These are phyloP conservation scores for Trypanosoma platydactyli DNA, from an alignment of 208 protist species.

Conservation along the genomic window DNA sequence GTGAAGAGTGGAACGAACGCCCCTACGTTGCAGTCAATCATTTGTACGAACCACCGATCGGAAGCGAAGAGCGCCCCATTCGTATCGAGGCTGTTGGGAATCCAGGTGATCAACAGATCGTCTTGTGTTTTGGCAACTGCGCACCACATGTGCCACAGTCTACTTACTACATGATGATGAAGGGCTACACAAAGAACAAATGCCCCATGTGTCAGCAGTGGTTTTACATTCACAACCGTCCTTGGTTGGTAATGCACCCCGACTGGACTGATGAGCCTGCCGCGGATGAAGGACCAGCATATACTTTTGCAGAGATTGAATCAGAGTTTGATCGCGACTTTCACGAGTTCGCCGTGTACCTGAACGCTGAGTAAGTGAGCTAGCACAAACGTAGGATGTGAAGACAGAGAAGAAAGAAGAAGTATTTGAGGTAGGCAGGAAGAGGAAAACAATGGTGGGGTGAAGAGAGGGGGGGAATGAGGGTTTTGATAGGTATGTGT, in stretches of 20 bases:
- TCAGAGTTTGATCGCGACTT: constrained; percentile 91
- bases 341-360: constrained; percentile 89
- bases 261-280: constrained; percentile 91
- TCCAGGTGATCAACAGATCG: constrained; percentile 83
- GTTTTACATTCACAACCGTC: constrained; percentile 90
- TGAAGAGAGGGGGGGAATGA: background rate
- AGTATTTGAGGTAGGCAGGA: no score
- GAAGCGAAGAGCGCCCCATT: constrained; percentile 86
- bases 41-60: constrained; percentile 88
- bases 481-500: background rate
- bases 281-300: constrained; percentile 85
- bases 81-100: constrained; percentile 82
- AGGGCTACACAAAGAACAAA: constrained; percentile 90
- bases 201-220: constrained; percentile 90
- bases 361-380: constrained; percentile 78
- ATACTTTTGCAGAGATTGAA: constrained; percentile 90
- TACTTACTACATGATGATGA: constrained; percentile 92
- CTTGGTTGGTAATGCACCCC: constrained; percentile 90
- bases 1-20: constrained; percentile 90
- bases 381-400: constrained; percentile 1
- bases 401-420: background rate
- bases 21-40: constrained; percentile 90
- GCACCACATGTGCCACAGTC: constrained; percentile 88
- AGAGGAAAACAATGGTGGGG: background rate
- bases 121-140: constrained; percentile 89